phyloP scores from a whole-genome alignment of 164 flowering plant genomes.

The Liriodendron chinense region DNA sequence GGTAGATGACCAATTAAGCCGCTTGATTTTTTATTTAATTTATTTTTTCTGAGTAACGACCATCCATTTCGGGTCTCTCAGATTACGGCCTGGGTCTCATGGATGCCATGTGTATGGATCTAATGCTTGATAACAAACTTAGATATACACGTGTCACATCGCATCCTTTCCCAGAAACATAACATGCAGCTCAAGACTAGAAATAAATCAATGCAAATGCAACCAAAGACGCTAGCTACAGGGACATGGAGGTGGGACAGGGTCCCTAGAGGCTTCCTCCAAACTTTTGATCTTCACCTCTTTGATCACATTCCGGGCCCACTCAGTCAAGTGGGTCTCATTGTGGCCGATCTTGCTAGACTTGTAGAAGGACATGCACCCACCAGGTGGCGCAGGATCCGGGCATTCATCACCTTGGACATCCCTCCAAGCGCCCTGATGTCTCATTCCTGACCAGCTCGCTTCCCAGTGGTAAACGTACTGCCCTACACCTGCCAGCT shows the following conservation, averaged over 20 bases:
- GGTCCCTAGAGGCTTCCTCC: background rate
- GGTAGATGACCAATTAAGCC: no score
- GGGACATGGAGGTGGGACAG: background rate
- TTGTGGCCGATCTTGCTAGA: conserved; percentile 52
- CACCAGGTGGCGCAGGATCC: conserved; percentile 41
- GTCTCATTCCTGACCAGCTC: conserved; percentile 44
- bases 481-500: conserved; percentile 73
- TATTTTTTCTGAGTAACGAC: no score
- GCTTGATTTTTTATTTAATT: no score
- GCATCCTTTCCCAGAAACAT: background rate
- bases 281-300: conserved; percentile 30
- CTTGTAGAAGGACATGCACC: conserved; percentile 59
- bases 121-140: no score
- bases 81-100: no score
- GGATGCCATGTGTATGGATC: no score
- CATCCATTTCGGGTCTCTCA: no score
- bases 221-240: background rate
- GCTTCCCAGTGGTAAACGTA: conserved; percentile 46
- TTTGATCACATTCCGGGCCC: conserved; percentile 50
- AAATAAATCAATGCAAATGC: no score
- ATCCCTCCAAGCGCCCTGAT: conserved; percentile 77
- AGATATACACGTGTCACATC: background rate
- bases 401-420: conserved; percentile 47
- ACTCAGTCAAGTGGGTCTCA: conserved; percentile 45
- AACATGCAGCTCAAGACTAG: background rate